Percentiles rank a stretch among this genome's conserved stretches.
These are phyloP conservation scores for Nothophytophthora sp. DNA, from an alignment of 352 stramenopile species.

Conservation along the genomic window DNA sequence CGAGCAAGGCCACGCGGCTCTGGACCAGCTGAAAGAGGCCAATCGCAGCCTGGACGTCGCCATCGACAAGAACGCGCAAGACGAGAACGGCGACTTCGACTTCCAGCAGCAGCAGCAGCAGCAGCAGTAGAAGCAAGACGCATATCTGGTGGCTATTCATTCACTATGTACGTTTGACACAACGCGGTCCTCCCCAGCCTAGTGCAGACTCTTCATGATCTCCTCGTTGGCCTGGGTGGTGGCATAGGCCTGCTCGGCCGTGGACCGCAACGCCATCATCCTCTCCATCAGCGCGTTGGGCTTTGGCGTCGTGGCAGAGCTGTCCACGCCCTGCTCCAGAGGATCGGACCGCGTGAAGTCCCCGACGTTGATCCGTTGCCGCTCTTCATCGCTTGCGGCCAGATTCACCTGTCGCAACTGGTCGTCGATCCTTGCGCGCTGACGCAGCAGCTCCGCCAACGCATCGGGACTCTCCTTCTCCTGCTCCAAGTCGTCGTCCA, in stretches of 20 bases:
- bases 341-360: conserved; percentile 3
- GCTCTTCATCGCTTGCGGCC: conserved; percentile 11
- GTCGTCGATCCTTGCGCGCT: conserved; percentile 13
- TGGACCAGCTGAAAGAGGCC: conserved; percentile 55
- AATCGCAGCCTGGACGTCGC: conserved; percentile 73
- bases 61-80: conserved; percentile 78
- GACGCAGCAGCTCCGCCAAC: conserved; percentile 11
- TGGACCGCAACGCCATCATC: conserved; percentile 43
- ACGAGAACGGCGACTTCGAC: conserved; percentile 62
- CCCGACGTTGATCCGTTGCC: not conserved
- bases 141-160: no score
- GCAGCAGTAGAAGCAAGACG: no score
- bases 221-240: conserved; percentile 47
- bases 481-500: conserved; percentile 1
- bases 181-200: no score
- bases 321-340: not conserved
- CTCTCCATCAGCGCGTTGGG: conserved; percentile 24
- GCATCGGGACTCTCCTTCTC: conserved; percentile 14
- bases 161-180: no score
- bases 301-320: conserved; percentile 1
- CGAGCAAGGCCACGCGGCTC: conserved; percentile 57
- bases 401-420: conserved; percentile 1
- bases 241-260: conserved; percentile 38
- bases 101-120: conserved; percentile 28
- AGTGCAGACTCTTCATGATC: conserved; percentile 31